Base-by-base conservation (phyloP, 768 basidiomycete species). In the Mycena chlorophos region DNA sequence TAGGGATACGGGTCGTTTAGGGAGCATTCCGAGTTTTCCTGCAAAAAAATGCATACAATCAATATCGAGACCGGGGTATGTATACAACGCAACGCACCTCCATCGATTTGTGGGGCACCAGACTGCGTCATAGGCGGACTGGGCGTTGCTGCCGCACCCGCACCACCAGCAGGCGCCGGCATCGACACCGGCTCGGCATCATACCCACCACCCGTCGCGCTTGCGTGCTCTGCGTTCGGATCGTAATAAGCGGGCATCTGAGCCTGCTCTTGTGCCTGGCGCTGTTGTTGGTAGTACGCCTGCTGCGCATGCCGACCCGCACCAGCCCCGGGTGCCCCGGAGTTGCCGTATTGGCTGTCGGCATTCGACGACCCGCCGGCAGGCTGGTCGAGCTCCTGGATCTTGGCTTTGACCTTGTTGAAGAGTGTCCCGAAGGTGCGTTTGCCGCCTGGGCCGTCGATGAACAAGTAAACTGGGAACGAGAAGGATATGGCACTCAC, bases 331-430 rank as follows among this genome's bases (percentile, higher is more conserved):
- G 45, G 25, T 10, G 45, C 23, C 26, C 23, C 23, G 20, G 58
- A 43, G 12, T 63, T 60, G n/a, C 63, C 63, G 47, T 57, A 55
- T n/a, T n/a, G n/a, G n/a, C 40, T 28, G 31, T 31, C 14, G 14
- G 27, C 22, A 27, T 46, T 46, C 13, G 45, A 46, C 23, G 22
- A n/a, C n/a, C n/a, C 6, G 8, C 28, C 49, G 12, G 38, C 39
- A 12, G 74, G 73, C 63, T 85, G 82, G 34, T 92, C 90, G 57
- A 84, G 84, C 63, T 92, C 91, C 64, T 88, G 86, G 55, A 92
- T 84, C 79, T 92, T 93, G 4, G 89, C 84, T 66, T 84, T 91
- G 45, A 91, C 88, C 68, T 88, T 92, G 29, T 83, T 83, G 37
- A 92, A 77, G 25, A 93, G 68, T 8, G 74, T 79, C 45, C 79